phyloP scores from a whole-genome alignment of 106 monocot genomes.

The Allium cepa region DNA sequence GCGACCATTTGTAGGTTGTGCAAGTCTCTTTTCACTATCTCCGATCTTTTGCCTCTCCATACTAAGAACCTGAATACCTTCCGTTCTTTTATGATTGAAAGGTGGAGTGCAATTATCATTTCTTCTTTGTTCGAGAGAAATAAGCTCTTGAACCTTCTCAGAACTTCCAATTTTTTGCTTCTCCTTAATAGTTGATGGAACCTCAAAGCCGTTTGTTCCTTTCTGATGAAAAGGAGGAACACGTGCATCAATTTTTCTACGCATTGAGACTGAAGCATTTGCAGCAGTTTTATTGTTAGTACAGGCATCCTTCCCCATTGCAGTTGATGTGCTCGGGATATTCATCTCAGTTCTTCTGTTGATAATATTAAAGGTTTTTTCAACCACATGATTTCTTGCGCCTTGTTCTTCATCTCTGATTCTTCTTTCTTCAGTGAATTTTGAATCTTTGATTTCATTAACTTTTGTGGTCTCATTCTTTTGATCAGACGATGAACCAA shows the following conservation, averaged over 20 bases:
- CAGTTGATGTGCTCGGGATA: slow-evolving; percentile 1
- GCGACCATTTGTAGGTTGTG: too few relatives aligned
- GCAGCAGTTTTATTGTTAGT: slow-evolving; percentile 11
- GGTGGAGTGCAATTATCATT: slow-evolving; percentile 10
- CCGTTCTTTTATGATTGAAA: slow-evolving; percentile 20
- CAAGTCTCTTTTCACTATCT: slow-evolving; percentile 3
- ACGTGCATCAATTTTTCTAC: slow-evolving; percentile 18
- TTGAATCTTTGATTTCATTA: slow-evolving; percentile 31
- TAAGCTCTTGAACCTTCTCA: slow-evolving; percentile 10
- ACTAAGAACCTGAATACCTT: neutral
- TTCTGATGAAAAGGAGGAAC: slow-evolving; percentile 14
- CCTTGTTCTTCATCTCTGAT: slow-evolving; percentile 35
- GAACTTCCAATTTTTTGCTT: slow-evolving; percentile 17
- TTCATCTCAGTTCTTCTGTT: slow-evolving; percentile 10
- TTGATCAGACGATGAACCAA: slow-evolving; percentile 13
- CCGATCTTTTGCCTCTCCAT: slow-evolving; percentile 17
- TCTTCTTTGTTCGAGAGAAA: slow-evolving; percentile 7
- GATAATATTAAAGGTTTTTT: slow-evolving; percentile 8
- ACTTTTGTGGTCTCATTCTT: slow-evolving; percentile 14
- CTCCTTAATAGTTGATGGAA: slow-evolving; percentile 1
- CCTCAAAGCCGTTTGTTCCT: neutral
- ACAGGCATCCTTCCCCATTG: slow-evolving; percentile 13
- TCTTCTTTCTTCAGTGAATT: slow-evolving; percentile 28
- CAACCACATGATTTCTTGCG: slow-evolving; percentile 18
- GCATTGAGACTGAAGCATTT: neutral